Conservation (phyloP, 306 rosid genomes). For the Medicago ruthenica region DNA sequence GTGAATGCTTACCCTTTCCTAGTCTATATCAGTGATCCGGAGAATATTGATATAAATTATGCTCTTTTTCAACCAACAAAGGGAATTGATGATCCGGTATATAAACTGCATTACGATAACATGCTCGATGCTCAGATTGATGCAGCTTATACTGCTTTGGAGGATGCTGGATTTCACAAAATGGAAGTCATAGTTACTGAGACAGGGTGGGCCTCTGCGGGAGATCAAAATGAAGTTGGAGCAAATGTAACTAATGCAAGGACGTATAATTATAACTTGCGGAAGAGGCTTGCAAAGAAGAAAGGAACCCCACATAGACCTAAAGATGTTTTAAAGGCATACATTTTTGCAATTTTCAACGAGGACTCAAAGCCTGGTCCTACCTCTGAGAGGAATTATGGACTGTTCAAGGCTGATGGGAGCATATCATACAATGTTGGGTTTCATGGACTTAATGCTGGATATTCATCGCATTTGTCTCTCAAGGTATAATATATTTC, state of each 20-base stretch:
- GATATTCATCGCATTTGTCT: slow-evolving; percentile 62
- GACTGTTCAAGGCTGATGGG: slow-evolving; percentile 94
- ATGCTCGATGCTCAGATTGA: slow-evolving; percentile 99
- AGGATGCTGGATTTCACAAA: slow-evolving; percentile 71
- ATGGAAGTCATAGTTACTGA: slow-evolving; percentile 95
- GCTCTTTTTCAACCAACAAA: slow-evolving; percentile 80
- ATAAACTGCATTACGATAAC: slow-evolving; percentile 83
- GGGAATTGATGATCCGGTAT: slow-evolving; percentile 75
- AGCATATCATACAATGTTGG: slow-evolving; percentile 84
- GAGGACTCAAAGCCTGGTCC: slow-evolving; percentile 74
- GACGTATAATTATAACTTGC: slow-evolving; percentile 85
- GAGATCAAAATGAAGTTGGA: slow-evolving; percentile 71
- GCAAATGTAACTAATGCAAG: slow-evolving; percentile 78
- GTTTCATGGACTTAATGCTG: slow-evolving; percentile 83
- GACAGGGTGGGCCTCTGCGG: slow-evolving; percentile 96
- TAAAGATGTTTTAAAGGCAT: slow-evolving; percentile 75
- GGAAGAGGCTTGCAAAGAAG: slow-evolving; percentile 90
- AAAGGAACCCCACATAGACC: slow-evolving; percentile 97
- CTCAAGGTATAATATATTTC: slow-evolving; percentile 61
- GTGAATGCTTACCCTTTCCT: slow-evolving; percentile 90
- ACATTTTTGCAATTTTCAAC: slow-evolving; percentile 83
- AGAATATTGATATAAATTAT: slow-evolving; percentile 80
- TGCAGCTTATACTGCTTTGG: slow-evolving; percentile 90
- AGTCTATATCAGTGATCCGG: slow-evolving; percentile 68
- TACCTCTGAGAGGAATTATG: slow-evolving; percentile 85